Percentiles rank a stretch among this genome's conserved stretches.
Evolutionary conservation across 2,329 filamentous ascomycete genomes (phyloP).

Genomic region (Aspergillus awamori): DNA sequence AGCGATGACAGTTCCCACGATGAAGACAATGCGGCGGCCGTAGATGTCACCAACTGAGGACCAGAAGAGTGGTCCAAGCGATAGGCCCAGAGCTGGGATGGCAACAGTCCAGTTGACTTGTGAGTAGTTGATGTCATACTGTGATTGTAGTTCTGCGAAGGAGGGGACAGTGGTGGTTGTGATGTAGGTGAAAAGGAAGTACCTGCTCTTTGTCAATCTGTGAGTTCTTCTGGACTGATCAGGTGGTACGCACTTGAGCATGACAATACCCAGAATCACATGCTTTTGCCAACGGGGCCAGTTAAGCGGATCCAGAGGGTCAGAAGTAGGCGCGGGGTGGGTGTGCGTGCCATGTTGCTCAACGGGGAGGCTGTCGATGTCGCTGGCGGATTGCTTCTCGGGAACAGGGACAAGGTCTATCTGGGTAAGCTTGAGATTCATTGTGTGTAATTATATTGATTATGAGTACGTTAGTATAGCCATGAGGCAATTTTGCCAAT

Average conservation of each 20-base stretch:
- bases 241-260: conserved; percentile 50
- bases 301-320: conserved; percentile 58
- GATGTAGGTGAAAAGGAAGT: conserved; percentile 62
- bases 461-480: too few relatives aligned
- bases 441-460: background rate
- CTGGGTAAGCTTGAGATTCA: background rate
- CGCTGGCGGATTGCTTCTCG: background rate
- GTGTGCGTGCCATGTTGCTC: conserved; percentile 34
- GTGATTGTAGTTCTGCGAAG: conserved; percentile 53
- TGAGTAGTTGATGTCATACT: conserved; percentile 50
- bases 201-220: conserved; percentile 37
- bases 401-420: background rate
- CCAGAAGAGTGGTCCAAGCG: conserved; percentile 56
- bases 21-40: conserved; percentile 55
- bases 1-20: conserved; percentile 49
- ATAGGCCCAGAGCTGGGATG: conserved; percentile 54
- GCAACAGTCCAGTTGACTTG: conserved; percentile 61
- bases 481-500: too few relatives aligned
- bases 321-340: conserved; percentile 49
- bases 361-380: background rate
- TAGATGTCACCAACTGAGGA: conserved; percentile 56
- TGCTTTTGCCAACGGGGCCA: conserved; percentile 55
- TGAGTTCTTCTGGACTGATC: background rate
- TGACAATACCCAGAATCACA: conserved; percentile 54
- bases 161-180: conserved; percentile 61